These are phyloP conservation scores for Pseudopithomyces chartarum DNA, from an alignment of 2,329 filamentous ascomycete genomes.

Conservation along the genomic window DNA sequence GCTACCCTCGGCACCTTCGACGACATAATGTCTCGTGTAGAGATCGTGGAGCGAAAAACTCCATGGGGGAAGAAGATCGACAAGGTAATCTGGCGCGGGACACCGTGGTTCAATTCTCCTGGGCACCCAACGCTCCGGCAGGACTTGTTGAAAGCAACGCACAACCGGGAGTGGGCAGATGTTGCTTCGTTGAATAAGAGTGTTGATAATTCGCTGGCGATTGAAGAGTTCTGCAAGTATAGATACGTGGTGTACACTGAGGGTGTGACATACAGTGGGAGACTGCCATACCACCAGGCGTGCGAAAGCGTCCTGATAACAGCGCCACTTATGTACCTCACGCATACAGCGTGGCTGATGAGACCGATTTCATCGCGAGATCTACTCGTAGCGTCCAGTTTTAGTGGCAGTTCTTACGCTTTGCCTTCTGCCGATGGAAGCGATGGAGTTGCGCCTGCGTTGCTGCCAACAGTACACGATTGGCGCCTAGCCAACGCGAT, in stretches of 20 bases:
- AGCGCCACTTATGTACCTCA: conserved; percentile 19
- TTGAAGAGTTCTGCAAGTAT: conserved; percentile 24
- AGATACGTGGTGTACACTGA: conserved; percentile 28
- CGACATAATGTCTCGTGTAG: conserved; percentile 13
- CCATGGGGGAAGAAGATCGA: conserved; percentile 18
- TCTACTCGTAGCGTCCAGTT: conserved; percentile 4
- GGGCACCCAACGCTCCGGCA: conserved; percentile 21
- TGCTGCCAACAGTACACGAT: conserved; percentile 2
- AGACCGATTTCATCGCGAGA: conserved; percentile 14
- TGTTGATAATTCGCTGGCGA: conserved; percentile 11
- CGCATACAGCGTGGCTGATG: conserved; percentile 14
- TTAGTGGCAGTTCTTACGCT: neutral
- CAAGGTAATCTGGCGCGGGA: conserved; percentile 27
- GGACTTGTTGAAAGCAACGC: conserved; percentile 21
- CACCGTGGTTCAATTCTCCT: conserved; percentile 26
- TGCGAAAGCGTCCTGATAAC: conserved; percentile 23
- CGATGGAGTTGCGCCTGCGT: neutral
- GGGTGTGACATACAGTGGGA: conserved; percentile 26
- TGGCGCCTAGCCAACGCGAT: conserved; percentile 20
- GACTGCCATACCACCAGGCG: conserved; percentile 25
- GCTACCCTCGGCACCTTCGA: conserved; percentile 15
- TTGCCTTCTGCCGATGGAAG: neutral
- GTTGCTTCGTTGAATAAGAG: conserved; percentile 16
- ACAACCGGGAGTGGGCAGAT: conserved; percentile 24
- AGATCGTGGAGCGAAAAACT: conserved; percentile 8